Base-by-base conservation (phyloP, 257 asterid species). In the Paraleonurus japonicus region DNA sequence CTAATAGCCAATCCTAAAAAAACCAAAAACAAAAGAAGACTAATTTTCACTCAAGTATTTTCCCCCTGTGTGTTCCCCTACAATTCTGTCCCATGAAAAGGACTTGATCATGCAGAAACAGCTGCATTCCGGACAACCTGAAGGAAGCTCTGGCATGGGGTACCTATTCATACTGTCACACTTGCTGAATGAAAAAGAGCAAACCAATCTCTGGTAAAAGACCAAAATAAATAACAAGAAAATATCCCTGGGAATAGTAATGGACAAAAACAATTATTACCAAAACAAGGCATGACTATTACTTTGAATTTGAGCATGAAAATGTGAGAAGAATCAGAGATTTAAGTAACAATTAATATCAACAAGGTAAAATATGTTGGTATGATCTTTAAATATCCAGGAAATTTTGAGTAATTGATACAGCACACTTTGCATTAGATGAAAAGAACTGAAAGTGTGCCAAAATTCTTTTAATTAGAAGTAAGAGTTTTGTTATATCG, bases 101-200 rank as follows among this genome's bases (percentile, higher is more conserved):
- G 81, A 73, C 67, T 45, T 67, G 54, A 69, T 65, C 15, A 43
- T 63, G 79, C 75, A 32, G 26, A 72, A 33, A 72, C 7, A 62
- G 32, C 48, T 66, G 66, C 67, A 45, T 61, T 75, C 73, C 19
- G 41, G 78, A 80, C 73, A 80, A 61, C 62, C 22, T 63, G 30
- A 35, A 55, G 17, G 4, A 55, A 8, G 27, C 53, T 45, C 75
- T 60, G 61, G 39, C 62, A 65, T 50, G 66, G 27, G 7, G 17
- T 19, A 45, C 37, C 37, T 32, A 33, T 12, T 16, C 64, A 35
- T 60, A 37, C 37, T 58, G 69, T 61, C 66, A 47, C 71, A 68
- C 39, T 60, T 61, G 33, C 24, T 48, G n/a, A 67, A 35, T 60
- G 22, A 50, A 33, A 59, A 50, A 5, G 15, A 16, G 17, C 10